Conservation (phyloP, 768 basidiomycete genomes). For the Leccinum fibrillosum region DNA sequence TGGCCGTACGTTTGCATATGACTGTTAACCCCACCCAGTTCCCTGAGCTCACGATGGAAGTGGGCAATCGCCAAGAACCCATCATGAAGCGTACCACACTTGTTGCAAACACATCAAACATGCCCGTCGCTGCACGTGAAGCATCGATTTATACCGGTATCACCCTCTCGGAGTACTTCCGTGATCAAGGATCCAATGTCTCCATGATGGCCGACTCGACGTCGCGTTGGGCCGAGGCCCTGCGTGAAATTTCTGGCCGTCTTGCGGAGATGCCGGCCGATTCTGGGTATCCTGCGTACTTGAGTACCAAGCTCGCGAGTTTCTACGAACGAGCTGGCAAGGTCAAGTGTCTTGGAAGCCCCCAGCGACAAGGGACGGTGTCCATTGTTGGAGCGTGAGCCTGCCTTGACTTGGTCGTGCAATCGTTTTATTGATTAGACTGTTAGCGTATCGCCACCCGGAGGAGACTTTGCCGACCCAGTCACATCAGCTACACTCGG, state of each 20-base stretch:
- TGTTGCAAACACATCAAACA: conserved; percentile 99
- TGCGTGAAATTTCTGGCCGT: conserved; percentile 99
- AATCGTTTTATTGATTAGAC: conserved; percentile 9
- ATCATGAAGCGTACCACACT: conserved; percentile 99
- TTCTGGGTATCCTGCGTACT: conserved; percentile 98
- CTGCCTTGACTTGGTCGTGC: not conserved
- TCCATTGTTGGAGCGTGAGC: conserved; percentile 99
- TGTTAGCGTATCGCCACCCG: conserved; percentile 90
- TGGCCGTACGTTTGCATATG: conserved; percentile 1
- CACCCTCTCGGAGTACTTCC: conserved; percentile 98
- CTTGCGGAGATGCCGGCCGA: conserved; percentile 99
- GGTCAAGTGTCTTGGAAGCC: conserved; percentile 88
- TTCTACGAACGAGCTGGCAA: conserved; percentile 99
- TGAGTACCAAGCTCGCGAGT: conserved; percentile 90
- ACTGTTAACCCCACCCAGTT: conserved; percentile 39
- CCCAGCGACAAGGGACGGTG: conserved; percentile 84
- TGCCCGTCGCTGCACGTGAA: conserved; percentile 99
- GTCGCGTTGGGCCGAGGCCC: conserved; percentile 97
- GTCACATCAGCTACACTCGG: conserved; percentile 96
- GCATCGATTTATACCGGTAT: conserved; percentile 99
- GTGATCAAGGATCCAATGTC: conserved; percentile 96
- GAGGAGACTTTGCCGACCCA: conserved; percentile 99
- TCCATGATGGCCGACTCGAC: conserved; percentile 99
- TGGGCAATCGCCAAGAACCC: conserved; percentile 90
- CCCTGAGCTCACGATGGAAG: conserved; percentile 91